Evolutionary conservation across 768 basidiomycete species (phyloP).

Genomic region (Flagelloscypha sp.): DNA sequence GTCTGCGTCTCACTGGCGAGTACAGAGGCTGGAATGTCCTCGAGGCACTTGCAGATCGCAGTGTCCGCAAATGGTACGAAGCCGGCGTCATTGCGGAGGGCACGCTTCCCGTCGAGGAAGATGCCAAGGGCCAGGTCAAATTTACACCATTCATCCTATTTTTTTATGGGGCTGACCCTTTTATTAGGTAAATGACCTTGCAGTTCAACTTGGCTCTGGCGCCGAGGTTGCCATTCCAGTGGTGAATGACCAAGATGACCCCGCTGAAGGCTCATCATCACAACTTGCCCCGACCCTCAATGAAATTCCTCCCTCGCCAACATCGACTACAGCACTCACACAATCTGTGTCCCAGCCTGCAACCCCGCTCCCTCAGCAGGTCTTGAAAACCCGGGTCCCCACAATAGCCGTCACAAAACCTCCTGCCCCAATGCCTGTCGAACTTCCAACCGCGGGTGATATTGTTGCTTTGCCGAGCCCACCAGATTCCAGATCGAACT

Average conservation of each 20-base stretch:
- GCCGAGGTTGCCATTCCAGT: constrained; percentile 59
- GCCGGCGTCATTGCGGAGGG: constrained; percentile 59
- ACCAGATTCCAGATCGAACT: constrained; percentile 35
- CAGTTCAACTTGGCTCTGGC: constrained; percentile 30
- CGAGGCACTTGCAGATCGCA: constrained; percentile 90
- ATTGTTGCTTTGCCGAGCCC: constrained; percentile 39
- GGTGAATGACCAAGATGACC: constrained; percentile 31
- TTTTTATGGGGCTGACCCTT: no score
- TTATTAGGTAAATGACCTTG: constrained; percentile 1
- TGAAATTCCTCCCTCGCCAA: constrained; percentile 1
- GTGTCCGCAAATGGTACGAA: constrained; percentile 80
- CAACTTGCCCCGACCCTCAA: background rate
- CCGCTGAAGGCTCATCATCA: constrained; percentile 9
- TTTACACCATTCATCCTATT: constrained; percentile 2
- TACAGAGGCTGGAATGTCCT: constrained; percentile 90
- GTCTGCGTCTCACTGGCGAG: constrained; percentile 71
- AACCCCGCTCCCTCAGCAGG: constrained; percentile 11
- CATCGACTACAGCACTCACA: constrained; percentile 24
- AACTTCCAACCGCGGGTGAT: constrained; percentile 57
- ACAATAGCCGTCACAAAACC: constrained; percentile 60
- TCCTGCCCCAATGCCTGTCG: constrained; percentile 62
- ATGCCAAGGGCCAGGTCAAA: constrained; percentile 43
- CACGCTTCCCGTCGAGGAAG: constrained; percentile 27
- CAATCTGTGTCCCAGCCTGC: constrained; percentile 12
- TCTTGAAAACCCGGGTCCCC: constrained; percentile 29